phyloP scores from a whole-genome alignment of 164 flowering plant genomes.

The Paratinospora sagittata region DNA sequence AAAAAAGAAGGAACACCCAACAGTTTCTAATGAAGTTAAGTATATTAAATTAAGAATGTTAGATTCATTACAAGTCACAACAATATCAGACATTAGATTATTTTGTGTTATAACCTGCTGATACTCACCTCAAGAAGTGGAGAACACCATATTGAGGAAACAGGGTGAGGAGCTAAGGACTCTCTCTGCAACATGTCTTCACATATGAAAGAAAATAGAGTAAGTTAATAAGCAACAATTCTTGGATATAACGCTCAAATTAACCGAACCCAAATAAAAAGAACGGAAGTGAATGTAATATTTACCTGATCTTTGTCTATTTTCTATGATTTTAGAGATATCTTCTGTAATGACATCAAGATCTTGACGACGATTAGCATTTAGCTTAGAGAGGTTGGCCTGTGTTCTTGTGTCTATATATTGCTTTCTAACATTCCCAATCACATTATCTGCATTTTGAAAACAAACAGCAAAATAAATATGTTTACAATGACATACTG shows the following conservation, averaged over 20 bases:
- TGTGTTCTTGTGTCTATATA: conserved; percentile 54
- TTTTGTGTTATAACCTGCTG: neutral
- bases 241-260: too few relatives aligned
- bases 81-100: neutral
- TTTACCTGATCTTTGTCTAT: conserved; percentile 28
- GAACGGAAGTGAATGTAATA: neutral
- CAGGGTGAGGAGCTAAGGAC: conserved; percentile 1
- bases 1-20: too few relatives aligned
- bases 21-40: too few relatives aligned
- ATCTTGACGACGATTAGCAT: conserved; percentile 31
- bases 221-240: neutral
- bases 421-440: conserved; percentile 38
- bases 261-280: neutral
- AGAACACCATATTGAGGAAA: conserved; percentile 34
- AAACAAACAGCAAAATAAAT: neutral
- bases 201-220: neutral
- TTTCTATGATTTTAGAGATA: conserved; percentile 31
- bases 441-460: conserved; percentile 33
- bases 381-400: conserved; percentile 42
- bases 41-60: neutral
- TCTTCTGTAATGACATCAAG: conserved; percentile 23
- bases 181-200: conserved; percentile 26
- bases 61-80: neutral
- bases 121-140: conserved; percentile 34
- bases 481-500: neutral